A percentile compares a stretch with the other conserved stretches of the same genome.
These are phyloP conservation scores for Xylariales sp. DNA, from an alignment of 2,329 filamentous ascomycete genomes.

Conservation along the genomic window DNA sequence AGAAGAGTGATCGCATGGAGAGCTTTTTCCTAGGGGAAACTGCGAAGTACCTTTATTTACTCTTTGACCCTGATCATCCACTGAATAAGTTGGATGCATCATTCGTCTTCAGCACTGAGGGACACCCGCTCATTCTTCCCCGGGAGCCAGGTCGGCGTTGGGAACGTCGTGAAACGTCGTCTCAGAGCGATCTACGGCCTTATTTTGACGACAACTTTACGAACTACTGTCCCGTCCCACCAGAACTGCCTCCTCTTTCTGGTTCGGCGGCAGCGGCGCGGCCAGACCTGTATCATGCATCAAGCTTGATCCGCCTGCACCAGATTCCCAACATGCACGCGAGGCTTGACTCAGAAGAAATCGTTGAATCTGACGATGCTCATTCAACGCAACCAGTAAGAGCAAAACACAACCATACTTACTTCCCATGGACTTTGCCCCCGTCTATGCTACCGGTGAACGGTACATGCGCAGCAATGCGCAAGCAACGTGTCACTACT, in stretches of 20 bases:
- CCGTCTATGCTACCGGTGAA: slow-evolving; percentile 67
- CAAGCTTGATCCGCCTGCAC: slow-evolving; percentile 77
- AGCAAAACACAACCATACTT: slow-evolving; percentile 72
- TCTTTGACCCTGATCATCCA: slow-evolving; percentile 83
- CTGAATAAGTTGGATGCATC: slow-evolving; percentile 82
- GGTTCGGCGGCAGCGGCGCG: slow-evolving; percentile 78
- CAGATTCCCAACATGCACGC: slow-evolving; percentile 64
- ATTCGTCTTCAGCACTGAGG: slow-evolving; percentile 94
- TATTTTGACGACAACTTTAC: slow-evolving; percentile 43
- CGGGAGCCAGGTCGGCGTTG: slow-evolving; percentile 28
- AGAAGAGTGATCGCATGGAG: slow-evolving; percentile 93
- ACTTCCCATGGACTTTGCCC: slow-evolving; percentile 92
- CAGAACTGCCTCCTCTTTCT: slow-evolving; percentile 57
- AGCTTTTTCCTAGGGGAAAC: slow-evolving; percentile 98
- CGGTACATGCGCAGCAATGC: slow-evolving; percentile 71
- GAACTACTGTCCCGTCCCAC: slow-evolving; percentile 63
- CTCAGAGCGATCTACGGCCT: slow-evolving; percentile 20
- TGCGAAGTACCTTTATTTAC: slow-evolving; percentile 88
- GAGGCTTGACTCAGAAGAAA: background rate
- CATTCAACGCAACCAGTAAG: slow-evolving; percentile 11
- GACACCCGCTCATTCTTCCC: slow-evolving; percentile 86
- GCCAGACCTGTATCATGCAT: slow-evolving; percentile 81
- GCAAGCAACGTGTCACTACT: slow-evolving; percentile 64
- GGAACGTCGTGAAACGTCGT: slow-evolving; percentile 16
- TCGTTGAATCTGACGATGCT: slow-evolving; percentile 10